Evolutionary conservation across 1,284 basidiomycete species (phyloP).

Genomic region (Pyrrhoderma noxium): DNA sequence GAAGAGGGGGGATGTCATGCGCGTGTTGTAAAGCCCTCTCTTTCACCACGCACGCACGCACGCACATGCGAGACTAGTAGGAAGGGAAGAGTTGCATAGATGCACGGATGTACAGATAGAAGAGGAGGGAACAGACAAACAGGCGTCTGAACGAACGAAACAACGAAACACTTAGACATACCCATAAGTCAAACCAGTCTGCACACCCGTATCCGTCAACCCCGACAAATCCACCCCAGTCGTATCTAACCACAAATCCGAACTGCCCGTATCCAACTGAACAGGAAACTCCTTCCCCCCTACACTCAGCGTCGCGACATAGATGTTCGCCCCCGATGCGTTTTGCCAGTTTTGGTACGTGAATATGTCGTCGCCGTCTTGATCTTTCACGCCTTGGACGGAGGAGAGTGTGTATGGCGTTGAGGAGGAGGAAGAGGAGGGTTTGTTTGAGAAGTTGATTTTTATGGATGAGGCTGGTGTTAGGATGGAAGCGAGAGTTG

Average conservation of each 20-base stretch:
- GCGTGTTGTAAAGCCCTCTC: too few species aligned
- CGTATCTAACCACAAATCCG: conserved; percentile 18
- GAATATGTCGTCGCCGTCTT: conserved; percentile 13
- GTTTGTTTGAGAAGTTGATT: not conserved
- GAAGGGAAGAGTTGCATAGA: too few species aligned
- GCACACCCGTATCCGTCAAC: conserved; percentile 6
- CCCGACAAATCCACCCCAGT: not conserved
- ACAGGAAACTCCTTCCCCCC: conserved; percentile 12
- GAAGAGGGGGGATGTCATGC: not conserved
- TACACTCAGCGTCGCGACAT: conserved; percentile 11
- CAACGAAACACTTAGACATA: too few species aligned
- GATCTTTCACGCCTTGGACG: conserved; percentile 1
- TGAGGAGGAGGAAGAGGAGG: not conserved
- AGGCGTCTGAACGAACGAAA: too few species aligned
- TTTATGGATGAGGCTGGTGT: not conserved
- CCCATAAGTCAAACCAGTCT: conserved; percentile 16
- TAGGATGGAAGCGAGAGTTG: not conserved
- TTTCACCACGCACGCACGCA: too few species aligned
- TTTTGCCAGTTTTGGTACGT: conserved; percentile 12
- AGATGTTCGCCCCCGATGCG: conserved; percentile 13
- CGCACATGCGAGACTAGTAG: too few species aligned
- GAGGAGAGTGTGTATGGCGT: too few species aligned
- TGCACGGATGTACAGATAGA: too few species aligned
- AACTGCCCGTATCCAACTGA: conserved; percentile 18
- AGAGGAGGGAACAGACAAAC: too few species aligned